Conservation (phyloP, 2,329 filamentous ascomycete genomes). For the Leptographium radiaticola region DNA sequence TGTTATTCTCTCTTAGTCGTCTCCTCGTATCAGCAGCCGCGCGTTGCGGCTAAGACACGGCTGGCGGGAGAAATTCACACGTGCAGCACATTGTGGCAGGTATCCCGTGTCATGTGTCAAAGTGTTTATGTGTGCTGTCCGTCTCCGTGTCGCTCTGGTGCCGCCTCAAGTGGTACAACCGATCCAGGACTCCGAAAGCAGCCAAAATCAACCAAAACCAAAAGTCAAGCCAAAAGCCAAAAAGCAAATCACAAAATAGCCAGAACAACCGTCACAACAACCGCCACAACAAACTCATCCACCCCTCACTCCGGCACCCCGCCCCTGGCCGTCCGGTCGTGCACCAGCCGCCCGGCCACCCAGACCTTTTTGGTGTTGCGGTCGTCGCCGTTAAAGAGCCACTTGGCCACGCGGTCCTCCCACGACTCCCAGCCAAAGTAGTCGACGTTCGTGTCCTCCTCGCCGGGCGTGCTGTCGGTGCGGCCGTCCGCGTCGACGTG, state of each 20-base stretch:
- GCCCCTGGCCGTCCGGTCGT: slow-evolving; percentile 28
- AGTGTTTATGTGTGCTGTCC: too few species aligned
- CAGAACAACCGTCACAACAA: too few species aligned
- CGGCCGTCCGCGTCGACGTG: slow-evolving; percentile 29
- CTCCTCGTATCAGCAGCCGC: too few species aligned
- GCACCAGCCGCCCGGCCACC: slow-evolving; percentile 75
- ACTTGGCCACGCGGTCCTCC: slow-evolving; percentile 80
- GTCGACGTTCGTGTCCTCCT: slow-evolving; percentile 56
- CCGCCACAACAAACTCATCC: neutral
- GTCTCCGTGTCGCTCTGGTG: too few species aligned
- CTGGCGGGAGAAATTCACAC: too few species aligned
- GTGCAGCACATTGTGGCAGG: too few species aligned
- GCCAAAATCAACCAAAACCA: too few species aligned
- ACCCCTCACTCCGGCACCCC: neutral
- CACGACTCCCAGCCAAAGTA: slow-evolving; percentile 87
- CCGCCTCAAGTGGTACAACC: too few species aligned
- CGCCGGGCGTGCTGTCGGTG: slow-evolving; percentile 10
- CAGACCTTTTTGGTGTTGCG: slow-evolving; percentile 80
- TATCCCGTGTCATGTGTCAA: too few species aligned
- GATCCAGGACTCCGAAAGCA: too few species aligned
- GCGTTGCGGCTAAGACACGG: too few species aligned
- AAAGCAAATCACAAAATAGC: neutral
- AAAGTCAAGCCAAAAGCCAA: neutral
- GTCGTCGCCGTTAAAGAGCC: slow-evolving; percentile 90
- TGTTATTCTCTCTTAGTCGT: too few species aligned